These are phyloP conservation scores for Vaccinium darrowii DNA, from an alignment of 148 eudicot genomes.

Conservation along the genomic window DNA sequence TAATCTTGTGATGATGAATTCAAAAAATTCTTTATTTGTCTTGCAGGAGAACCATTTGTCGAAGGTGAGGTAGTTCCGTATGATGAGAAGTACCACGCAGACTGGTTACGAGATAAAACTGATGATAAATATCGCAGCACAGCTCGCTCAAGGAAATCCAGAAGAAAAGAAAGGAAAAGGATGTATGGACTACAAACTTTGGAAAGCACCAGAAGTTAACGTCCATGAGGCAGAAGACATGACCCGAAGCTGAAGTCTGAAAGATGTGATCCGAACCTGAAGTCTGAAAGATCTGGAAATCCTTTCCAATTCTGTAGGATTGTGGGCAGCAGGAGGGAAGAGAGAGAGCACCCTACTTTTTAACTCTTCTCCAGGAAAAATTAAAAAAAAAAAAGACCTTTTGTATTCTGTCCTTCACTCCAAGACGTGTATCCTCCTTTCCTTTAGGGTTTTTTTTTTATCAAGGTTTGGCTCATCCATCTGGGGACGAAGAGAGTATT, in stretches of 20 bases:
- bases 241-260: background rate
- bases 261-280: background rate
- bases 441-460: background rate
- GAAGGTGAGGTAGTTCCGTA: constrained; percentile 30
- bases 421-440: background rate
- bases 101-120: constrained; percentile 23
- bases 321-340: background rate
- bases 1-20: background rate
- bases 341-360: background rate
- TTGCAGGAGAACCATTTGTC: constrained; percentile 33
- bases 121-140: background rate
- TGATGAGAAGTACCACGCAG: constrained; percentile 28
- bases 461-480: background rate
- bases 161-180: constrained; percentile 12
- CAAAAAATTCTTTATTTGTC: background rate
- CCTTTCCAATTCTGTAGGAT: background rate
- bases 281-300: background rate
- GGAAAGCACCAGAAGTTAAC: background rate
- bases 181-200: background rate
- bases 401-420: background rate
- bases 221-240: background rate
- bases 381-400: background rate
- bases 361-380: background rate
- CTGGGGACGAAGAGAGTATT: background rate
- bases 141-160: constrained; percentile 18